phyloP scores from a whole-genome alignment of 2,329 filamentous ascomycete species.

The Huntiella abstrusa region DNA sequence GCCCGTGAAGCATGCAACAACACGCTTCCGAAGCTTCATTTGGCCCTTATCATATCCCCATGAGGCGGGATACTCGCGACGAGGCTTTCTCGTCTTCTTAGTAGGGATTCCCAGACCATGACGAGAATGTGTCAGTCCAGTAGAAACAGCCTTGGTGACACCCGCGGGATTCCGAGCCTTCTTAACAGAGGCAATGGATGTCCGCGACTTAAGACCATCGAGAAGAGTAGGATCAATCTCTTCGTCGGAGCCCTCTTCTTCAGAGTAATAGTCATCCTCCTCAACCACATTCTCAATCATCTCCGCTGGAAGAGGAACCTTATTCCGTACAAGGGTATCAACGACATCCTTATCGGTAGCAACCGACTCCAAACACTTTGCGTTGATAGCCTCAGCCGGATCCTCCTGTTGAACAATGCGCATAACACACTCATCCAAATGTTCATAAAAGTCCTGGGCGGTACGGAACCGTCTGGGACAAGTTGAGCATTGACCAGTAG shows the following conservation, averaged over 20 bases:
- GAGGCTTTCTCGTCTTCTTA: slow-evolving; percentile 63
- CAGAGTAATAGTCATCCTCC: slow-evolving; percentile 34
- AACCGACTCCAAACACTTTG: slow-evolving; percentile 44
- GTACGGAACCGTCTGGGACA: slow-evolving; percentile 81
- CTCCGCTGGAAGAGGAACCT: slow-evolving; percentile 29
- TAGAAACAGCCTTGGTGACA: slow-evolving; percentile 36
- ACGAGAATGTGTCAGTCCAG: slow-evolving; percentile 60
- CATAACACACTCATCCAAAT: slow-evolving; percentile 62
- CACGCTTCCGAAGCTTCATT: slow-evolving; percentile 97
- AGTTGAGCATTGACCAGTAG: slow-evolving; percentile 87
- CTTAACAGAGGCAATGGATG: slow-evolving; percentile 26
- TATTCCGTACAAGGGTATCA: slow-evolving; percentile 45
- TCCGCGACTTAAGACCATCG: slow-evolving; percentile 31
- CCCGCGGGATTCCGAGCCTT: slow-evolving; percentile 36
- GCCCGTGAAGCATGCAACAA: slow-evolving; percentile 83
- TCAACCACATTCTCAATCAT: slow-evolving; percentile 25
- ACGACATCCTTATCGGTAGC: slow-evolving; percentile 44
- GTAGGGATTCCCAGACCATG: slow-evolving; percentile 45
- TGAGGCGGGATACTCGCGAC: slow-evolving; percentile 78
- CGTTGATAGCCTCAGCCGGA: slow-evolving; percentile 49
- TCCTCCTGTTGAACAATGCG: slow-evolving; percentile 56
- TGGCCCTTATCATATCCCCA: slow-evolving; percentile 87
- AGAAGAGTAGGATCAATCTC: slow-evolving; percentile 21
- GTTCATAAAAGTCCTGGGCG: slow-evolving; percentile 96
- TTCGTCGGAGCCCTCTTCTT: slow-evolving; percentile 27